Conservation (phyloP, 805 yeast species). For the Isabelozyma heimii region DNA sequence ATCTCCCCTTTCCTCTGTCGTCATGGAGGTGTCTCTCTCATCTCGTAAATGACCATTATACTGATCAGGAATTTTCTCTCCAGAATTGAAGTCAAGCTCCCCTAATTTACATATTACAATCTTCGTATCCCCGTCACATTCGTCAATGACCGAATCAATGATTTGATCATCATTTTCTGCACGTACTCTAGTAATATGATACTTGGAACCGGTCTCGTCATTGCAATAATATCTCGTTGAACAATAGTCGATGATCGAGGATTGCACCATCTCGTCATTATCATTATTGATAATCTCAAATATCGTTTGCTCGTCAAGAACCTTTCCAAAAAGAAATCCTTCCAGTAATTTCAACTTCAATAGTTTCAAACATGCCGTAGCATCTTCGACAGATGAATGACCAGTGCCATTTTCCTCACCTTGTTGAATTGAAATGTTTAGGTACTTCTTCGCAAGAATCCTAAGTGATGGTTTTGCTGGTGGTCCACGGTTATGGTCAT, state of each 20-base stretch:
- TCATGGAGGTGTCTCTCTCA: neutral
- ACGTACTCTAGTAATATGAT: conserved; percentile 26
- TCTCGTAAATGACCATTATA: conserved; percentile 15
- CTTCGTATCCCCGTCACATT: conserved; percentile 36
- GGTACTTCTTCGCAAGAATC: conserved; percentile 58
- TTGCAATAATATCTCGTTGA: conserved; percentile 15
- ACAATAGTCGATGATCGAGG: conserved; percentile 19
- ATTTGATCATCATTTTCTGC: conserved; percentile 62
- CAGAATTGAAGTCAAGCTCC: conserved; percentile 50
- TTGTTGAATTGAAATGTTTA: conserved; percentile 62
- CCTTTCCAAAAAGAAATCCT: conserved; percentile 63
- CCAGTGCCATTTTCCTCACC: conserved; percentile 54
- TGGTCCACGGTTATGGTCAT: conserved; percentile 79
- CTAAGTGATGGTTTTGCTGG: conserved; percentile 78
- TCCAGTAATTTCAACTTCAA: conserved; percentile 65
- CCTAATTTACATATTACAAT: conserved; percentile 55
- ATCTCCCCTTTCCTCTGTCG: neutral
- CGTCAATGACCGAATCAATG: conserved; percentile 36
- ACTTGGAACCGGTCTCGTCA: conserved; percentile 7
- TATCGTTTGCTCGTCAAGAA: conserved; percentile 22
- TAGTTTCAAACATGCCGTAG: conserved; percentile 74
- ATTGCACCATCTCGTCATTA: conserved; percentile 1
- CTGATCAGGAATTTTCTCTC: conserved; percentile 20
- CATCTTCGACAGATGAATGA: conserved; percentile 87
- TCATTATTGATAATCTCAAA: conserved; percentile 15